Conservation (phyloP, 2,329 filamentous ascomycete species). For the Canariomyces notabilis region DNA sequence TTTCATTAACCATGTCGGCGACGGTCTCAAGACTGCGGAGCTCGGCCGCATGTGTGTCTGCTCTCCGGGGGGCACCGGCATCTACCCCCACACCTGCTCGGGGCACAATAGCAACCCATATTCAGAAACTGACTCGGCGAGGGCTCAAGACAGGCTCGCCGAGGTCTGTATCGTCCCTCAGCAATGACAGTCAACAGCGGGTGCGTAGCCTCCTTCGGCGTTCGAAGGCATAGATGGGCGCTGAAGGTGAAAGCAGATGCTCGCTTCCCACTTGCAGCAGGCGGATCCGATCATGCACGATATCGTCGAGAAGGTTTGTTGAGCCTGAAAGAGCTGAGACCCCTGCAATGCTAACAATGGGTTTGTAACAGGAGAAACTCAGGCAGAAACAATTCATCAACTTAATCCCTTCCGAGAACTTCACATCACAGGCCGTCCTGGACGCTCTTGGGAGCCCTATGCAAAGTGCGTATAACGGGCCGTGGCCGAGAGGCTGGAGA, state of each 20-base stretch:
- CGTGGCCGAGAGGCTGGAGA: neutral
- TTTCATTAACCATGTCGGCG: constrained; percentile 39
- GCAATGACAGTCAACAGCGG: constrained; percentile 55
- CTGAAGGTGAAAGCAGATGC: constrained; percentile 51
- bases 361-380: constrained; percentile 73
- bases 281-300: constrained; percentile 83
- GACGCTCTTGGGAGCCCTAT: constrained; percentile 90
- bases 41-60: constrained; percentile 37
- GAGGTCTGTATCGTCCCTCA: constrained; percentile 42
- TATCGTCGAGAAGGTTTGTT: constrained; percentile 78
- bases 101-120: constrained; percentile 14
- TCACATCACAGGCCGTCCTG: constrained; percentile 86
- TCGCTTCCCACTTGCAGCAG: constrained; percentile 72
- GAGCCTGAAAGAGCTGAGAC: neutral
- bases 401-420: constrained; percentile 91
- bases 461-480: constrained; percentile 62
- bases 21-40: constrained; percentile 43
- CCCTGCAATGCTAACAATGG: constrained; percentile 7
- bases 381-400: constrained; percentile 99
- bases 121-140: neutral
- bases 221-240: constrained; percentile 1
- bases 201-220: constrained; percentile 33
- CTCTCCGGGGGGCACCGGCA: constrained; percentile 34
- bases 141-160: constrained; percentile 23
- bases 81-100: constrained; percentile 19